Base-by-base conservation (phyloP, 2,329 filamentous ascomycete genomes). In the Coniochaeta ligniaria region DNA sequence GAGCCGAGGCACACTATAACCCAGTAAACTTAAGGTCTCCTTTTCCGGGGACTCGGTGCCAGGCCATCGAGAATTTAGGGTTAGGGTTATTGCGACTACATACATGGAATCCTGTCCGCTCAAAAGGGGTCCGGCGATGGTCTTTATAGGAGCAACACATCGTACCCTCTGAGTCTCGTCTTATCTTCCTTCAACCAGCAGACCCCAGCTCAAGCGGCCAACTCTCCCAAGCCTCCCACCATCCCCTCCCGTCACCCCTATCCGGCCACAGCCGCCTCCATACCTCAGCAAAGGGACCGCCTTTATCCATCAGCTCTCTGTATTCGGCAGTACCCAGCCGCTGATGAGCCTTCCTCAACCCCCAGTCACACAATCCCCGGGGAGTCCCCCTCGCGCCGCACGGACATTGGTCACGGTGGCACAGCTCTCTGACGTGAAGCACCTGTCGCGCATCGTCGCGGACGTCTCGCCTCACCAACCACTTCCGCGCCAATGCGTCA, bases 371-470 rank as follows among this genome's bases (percentile, higher is more conserved):
- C 43, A 20, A 24, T 22, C 43, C 20, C 43, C 24, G 4, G 43
- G 43, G 43, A 2, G 4, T 11, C 20, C 20, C 20, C 43, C 6
- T 24, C 2, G 20, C 20, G n/a, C 5, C 6, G 20, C 43, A 47
- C 43, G n/a, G n/a, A n/a, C n/a, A n/a, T n/a, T 5, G n/a, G 43
- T 20, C 24, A 47, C 8, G 20, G 43, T 24, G 20, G 14, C 43
- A 47, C n/a, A 55, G 26, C 35, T 61, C 60, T 6, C 36, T 41
- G 43, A 58, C 52, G 17, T 60, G 60, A 6, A 62, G 24, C 31
- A 56, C 58, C 36, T 62, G 35, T 31, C 55, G 62, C 41, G 41
- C 47, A 38, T 63, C 36, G n/a, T 59, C 59, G 31, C 60, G 62
- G 12, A 61, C 47, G 22, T 56, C 52, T 16, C 60, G 58, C 57